Evolutionary conservation across 2,329 filamentous ascomycete genomes (phyloP).

Genomic region (Thelonectria discophora): DNA sequence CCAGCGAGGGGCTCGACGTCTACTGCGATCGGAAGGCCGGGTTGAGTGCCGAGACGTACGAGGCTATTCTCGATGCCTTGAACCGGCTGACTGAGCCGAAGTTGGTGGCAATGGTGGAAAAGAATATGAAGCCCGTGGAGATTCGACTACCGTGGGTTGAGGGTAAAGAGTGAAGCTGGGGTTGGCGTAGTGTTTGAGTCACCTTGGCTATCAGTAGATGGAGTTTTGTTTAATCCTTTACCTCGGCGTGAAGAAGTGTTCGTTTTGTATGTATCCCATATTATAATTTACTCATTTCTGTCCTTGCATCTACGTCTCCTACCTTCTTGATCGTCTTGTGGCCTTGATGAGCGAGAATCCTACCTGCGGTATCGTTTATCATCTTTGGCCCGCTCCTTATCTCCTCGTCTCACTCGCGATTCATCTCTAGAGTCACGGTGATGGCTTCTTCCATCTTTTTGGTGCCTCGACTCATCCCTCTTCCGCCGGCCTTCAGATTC

Average conservation of each 20-base stretch:
- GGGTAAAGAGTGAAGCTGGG: constrained; percentile 20
- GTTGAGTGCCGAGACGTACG: constrained; percentile 64
- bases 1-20: constrained; percentile 81
- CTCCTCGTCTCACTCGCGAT: constrained; percentile 9
- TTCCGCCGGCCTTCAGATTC: constrained; percentile 22
- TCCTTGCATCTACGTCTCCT: constrained; percentile 23
- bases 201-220: background rate
- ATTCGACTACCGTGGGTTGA: constrained; percentile 62
- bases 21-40: constrained; percentile 73
- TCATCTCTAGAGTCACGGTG: background rate
- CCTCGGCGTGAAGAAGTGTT: background rate
- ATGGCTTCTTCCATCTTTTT: constrained; percentile 16
- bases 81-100: constrained; percentile 58
- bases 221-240: background rate
- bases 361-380: constrained; percentile 25
- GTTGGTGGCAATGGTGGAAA: constrained; percentile 60
- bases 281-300: constrained; percentile 21
- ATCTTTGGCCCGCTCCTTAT: constrained; percentile 20
- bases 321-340: constrained; percentile 20
- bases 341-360: constrained; percentile 29
- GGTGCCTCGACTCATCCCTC: constrained; percentile 17
- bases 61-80: constrained; percentile 64
- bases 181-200: background rate
- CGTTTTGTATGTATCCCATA: constrained; percentile 27
- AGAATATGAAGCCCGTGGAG: constrained; percentile 60